Base-by-base conservation (phyloP, 371 early-diverging fungal species). In the Mortierella sp. region DNA sequence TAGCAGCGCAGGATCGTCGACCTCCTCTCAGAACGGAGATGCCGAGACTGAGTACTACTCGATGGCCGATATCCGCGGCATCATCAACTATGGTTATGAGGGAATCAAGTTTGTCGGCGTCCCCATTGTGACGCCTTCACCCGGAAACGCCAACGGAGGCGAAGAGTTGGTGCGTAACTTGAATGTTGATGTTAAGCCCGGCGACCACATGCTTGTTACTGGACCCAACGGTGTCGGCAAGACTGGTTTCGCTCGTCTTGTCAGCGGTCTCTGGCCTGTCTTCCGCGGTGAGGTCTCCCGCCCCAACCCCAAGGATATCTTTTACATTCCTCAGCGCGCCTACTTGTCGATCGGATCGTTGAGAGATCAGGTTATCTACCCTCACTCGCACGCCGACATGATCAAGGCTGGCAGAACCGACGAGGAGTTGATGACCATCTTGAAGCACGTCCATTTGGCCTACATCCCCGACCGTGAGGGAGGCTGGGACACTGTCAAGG, bases 281-380 rank as follows among this genome's bases (percentile, higher is more conserved):
- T 95, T 93, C 87, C 88, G 92, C 87, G 96, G 97, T 29, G 86
- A 79, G n/a, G 74, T 96, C 39, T 79, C 88, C n/a, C 89, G 91
- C 52, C 96, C 96, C 55, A 71, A 79, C 31, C 88, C 90, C 29
- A 84, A 87, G 26, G 92, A 94, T 64, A 94, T 96, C 69, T 91
- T 96, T 74, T 96, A 95, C 86, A 92, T 97, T 66, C 96, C 97
- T 53, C 96, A 96, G 85, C 91, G 95, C 22, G 96, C 97, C 40
- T 97, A 96, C 78, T 90, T 97, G 24, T 93, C 94, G 67, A 86
- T 94, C 37, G 97, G 97, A 29, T 91, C 93, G 6, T 84, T 97
- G 72, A 88, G 97, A 71, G 96, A 96, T 66, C 97, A 96, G 91
- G 85, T 94, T 37, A 96, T 96, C 74, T 97, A 97, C 86, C 97